Base-by-base conservation (phyloP, 1,139 yeast species). In the Geotrichum phurueaensis region DNA sequence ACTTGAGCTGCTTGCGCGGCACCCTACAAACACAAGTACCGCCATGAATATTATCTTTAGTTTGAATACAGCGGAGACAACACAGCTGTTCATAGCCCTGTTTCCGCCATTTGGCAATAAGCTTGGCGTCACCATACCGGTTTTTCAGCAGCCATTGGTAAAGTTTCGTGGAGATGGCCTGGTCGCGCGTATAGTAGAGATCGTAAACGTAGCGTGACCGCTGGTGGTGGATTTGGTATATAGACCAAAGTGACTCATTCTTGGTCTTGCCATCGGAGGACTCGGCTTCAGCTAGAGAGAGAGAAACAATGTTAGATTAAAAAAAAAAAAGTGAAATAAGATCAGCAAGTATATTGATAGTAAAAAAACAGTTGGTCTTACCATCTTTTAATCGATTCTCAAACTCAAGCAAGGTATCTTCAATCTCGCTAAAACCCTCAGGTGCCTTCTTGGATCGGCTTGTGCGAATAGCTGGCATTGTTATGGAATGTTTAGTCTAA, bases 71-170 rank as follows among this genome's bases (percentile, higher is more conserved):
- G 65, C 83, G 81, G 63, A 91, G 73, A 70, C 98, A 91, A 69
- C 98, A 91, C 60, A 91, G 75, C 63, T 86, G 82, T 70, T 91
- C 97, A 73, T 91, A 91, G 9, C 97, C 97, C 69, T 84, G 86
- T 70, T 89, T 90, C 73, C 85, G 85, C 97, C 97, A 91, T 72
- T 91, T 91, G 45, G 96, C 95, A 49, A 91, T 89, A 62, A 91
- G 76, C 53, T 83, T 81, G 6, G 78, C 83, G 70, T 91, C 94
- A 1, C 83, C 88, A 67, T 84, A 83, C 61, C 84, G 81, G 68
- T 88, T 85, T 65, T 82, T 81, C 59, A 89, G 69, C 29, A 91
- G 76, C 89, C 94, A 91, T 54, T 85, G 84, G 71, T 89, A 91
- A n/a, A 91, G 76, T 51, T 85, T 86, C 54, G 78, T 75, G 2